phyloP scores from a whole-genome alignment of 306 rosid genomes.

The Alnus glutinosa region DNA sequence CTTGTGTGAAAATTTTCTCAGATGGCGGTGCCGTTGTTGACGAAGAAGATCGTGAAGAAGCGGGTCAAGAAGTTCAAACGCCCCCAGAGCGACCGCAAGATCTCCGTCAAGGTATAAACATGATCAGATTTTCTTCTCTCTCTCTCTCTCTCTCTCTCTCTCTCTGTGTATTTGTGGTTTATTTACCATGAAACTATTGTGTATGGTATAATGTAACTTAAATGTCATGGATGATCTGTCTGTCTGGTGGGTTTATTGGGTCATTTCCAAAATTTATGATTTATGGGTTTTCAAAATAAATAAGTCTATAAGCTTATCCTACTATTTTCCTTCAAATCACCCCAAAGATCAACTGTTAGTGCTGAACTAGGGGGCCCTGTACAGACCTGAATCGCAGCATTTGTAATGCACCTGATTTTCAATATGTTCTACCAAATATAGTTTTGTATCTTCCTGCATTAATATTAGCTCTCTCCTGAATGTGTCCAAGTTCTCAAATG shows the following conservation, averaged over 20 bases:
- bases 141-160: no score
- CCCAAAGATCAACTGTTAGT: neutral
- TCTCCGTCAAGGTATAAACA: slow-evolving; percentile 63
- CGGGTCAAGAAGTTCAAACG: slow-evolving; percentile 77
- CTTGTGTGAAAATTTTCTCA: slow-evolving; percentile 12
- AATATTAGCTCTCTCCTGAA: neutral
- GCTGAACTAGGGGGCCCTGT: neutral
- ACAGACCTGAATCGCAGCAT: neutral
- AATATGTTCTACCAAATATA: neutral
- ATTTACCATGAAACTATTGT: no score
- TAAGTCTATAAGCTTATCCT: neutral
- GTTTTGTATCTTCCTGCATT: neutral
- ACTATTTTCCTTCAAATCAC: neutral
- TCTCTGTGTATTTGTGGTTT: no score
- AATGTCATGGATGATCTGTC: no score
- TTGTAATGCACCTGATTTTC: neutral
- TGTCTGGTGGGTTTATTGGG: no score
- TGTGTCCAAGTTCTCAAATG: slow-evolving; percentile 5
- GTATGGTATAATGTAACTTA: no score
- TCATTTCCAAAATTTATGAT: no score
- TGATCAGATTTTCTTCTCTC: neutral
- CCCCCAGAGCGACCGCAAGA: slow-evolving; percentile 80
- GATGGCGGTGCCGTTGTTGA: slow-evolving; percentile 75
- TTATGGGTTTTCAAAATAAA: neutral
- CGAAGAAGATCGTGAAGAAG: slow-evolving; percentile 78